phyloP scores from a whole-genome alignment of 1,139 yeast species.

The Suzukiozyma palmioleophila region DNA sequence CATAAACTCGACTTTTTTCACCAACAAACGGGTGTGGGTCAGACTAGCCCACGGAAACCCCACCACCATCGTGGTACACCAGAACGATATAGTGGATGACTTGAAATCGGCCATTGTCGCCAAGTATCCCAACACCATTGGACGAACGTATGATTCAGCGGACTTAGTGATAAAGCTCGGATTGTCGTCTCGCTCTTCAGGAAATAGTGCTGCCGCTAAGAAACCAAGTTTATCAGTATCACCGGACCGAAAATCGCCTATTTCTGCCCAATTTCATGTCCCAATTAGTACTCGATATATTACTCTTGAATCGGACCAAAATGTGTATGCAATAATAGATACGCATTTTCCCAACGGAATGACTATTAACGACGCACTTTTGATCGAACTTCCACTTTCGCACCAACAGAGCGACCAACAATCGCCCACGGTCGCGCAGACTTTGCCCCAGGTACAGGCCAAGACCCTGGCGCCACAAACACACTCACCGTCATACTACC shows the following conservation, averaged over 20 bases:
- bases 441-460: neutral
- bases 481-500: conserved; percentile 3
- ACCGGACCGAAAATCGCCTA: conserved; percentile 1
- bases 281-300: conserved; percentile 12
- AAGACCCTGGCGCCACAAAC: conserved; percentile 3
- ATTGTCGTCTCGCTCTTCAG: neutral
- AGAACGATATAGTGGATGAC: conserved; percentile 66
- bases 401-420: neutral
- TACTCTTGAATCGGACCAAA: conserved; percentile 61
- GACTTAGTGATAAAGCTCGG: conserved; percentile 50
- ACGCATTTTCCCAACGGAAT: conserved; percentile 63
- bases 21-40: conserved; percentile 56
- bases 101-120: conserved; percentile 54
- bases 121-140: conserved; percentile 70
- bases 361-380: conserved; percentile 62
- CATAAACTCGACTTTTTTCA: neutral
- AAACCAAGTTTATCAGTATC: conserved; percentile 2
- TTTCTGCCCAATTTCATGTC: neutral
- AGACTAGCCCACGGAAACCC: conserved; percentile 54
- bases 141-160: conserved; percentile 61
- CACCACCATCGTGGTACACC: conserved; percentile 57
- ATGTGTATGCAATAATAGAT: conserved; percentile 58
- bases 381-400: conserved; percentile 35
- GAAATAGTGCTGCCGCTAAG: conserved; percentile 8
- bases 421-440: conserved; percentile 1